Evolutionary conservation across 2,329 filamentous ascomycete genomes (phyloP), one percentile per base, ranked within the genome.

Genomic region (Phaeophleospora eucalypticola): DNA sequence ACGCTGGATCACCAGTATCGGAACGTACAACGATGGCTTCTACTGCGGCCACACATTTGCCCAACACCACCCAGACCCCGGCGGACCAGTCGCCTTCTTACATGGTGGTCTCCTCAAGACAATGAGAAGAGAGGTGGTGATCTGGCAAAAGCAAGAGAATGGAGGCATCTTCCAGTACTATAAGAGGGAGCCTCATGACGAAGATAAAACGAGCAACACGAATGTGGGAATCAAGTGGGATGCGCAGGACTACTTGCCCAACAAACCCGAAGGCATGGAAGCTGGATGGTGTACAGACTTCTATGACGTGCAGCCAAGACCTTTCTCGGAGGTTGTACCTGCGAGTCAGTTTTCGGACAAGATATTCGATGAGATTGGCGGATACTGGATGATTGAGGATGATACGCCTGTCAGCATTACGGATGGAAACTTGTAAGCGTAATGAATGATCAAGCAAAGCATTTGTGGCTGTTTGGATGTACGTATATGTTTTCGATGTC

Each of bases 31-130:
- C 14, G 48, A 46, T 9, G 41, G 43, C 27, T 48, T 52, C 49
- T 66, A 64, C 55, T 67, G 64, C 48, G 65, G 65, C 3, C 65
- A 67, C 46, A 57, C 53, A 1, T 66, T 67, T 43, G 61, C 58
- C 10, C 64, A 67, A 52, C 55, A 65, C 39, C 61, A 66, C 46
- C 65, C 65, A 2, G 62, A 67, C 33, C 64, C 65, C 2, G 62
- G 66, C 37, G 56, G 58, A 14, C 43, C 48, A 12, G 44, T 66
- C 19, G 60, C 60, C 14, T 67, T 67, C 45, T 45, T 66, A 29
- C 63, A 67, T 48, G 62, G 65, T 20, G 64, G 64, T 2, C 46
- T 62, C 17, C 39, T 66, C 43, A 67, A 67, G 55, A 62, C 58
- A 1, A 53, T 63, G 39, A 27, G 43, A 44, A 24, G 52, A 46